Evolutionary conservation across 192 early-diverging fungal species (phyloP).

Genomic region (Chytriomyces sp.): DNA sequence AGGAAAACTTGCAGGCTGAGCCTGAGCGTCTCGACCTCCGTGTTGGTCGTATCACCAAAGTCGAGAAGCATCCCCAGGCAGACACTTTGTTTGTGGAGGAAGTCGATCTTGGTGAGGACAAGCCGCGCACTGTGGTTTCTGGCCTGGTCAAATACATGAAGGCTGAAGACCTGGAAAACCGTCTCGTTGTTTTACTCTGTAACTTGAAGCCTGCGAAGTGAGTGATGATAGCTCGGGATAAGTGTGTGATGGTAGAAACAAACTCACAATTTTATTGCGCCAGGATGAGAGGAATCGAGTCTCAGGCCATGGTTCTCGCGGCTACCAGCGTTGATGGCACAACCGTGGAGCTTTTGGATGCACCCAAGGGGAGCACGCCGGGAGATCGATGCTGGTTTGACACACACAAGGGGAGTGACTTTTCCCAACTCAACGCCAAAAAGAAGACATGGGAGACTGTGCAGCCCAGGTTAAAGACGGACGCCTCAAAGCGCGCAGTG

Average conservation of each 20-base stretch:
- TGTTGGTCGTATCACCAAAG: constrained; percentile 79
- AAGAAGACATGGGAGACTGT: constrained; percentile 96
- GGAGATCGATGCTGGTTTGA: constrained; percentile 87
- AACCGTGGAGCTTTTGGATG: constrained; percentile 84
- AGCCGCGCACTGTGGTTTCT: constrained; percentile 83
- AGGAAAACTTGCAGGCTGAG: constrained; percentile 18
- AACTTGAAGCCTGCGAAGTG: constrained; percentile 88
- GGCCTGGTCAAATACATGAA: constrained; percentile 88
- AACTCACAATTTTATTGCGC: neutral
- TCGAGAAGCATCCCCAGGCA: constrained; percentile 85
- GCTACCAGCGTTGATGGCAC: constrained; percentile 75
- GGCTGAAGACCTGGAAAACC: constrained; percentile 45
- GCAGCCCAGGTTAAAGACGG: constrained; percentile 73
- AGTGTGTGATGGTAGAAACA: too few species aligned
- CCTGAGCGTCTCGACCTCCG: constrained; percentile 76
- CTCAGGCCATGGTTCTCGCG: constrained; percentile 88
- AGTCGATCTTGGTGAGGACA: constrained; percentile 77
- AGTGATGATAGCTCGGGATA: constrained; percentile 27
- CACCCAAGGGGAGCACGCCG: constrained; percentile 76
- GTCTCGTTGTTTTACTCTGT: constrained; percentile 64
- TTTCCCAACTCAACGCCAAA: constrained; percentile 89
- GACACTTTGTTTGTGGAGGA: constrained; percentile 91
- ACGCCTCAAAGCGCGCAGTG: constrained; percentile 26
- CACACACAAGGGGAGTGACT: constrained; percentile 68
- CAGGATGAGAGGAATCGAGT: constrained; percentile 85